These are phyloP conservation scores for Xylaria digitata DNA, from an alignment of 2,329 filamentous ascomycete species.

Conservation along the genomic window DNA sequence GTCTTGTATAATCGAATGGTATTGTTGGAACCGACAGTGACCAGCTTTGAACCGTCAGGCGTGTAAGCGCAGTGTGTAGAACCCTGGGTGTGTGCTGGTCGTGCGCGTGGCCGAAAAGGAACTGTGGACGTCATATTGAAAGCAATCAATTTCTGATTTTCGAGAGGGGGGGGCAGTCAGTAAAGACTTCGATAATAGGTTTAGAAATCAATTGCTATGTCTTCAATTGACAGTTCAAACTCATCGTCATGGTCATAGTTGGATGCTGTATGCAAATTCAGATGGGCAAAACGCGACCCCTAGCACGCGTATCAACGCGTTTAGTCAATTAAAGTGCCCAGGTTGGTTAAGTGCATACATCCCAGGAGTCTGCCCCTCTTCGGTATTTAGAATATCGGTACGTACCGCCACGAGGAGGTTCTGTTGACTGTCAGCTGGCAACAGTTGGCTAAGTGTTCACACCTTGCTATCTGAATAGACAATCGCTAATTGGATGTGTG, in stretches of 20 bases:
- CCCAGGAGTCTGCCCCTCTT: conserved; percentile 16
- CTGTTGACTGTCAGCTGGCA: not conserved
- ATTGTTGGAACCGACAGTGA: conserved; percentile 94
- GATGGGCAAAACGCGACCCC: conserved; percentile 29
- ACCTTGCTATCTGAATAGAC: no score
- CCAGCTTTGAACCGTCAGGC: conserved; percentile 83
- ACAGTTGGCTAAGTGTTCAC: not conserved
- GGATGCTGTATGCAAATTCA: conserved; percentile 16
- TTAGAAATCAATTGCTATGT: conserved; percentile 13
- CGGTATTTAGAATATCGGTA: not conserved
- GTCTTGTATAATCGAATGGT: conserved; percentile 93
- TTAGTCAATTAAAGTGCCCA: conserved; percentile 38
- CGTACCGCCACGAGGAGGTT: not conserved
- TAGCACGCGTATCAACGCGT: conserved; percentile 33
- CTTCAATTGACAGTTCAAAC: conserved; percentile 5
- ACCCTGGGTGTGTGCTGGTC: conserved; percentile 84
- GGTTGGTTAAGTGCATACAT: not conserved
- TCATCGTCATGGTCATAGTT: conserved; percentile 4
- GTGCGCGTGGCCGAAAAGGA: conserved; percentile 65
- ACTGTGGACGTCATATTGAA: conserved; percentile 54
- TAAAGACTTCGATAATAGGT: not conserved
- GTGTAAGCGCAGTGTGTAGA: conserved; percentile 90
- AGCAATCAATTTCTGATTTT: not conserved
- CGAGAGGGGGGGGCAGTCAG: not conserved
- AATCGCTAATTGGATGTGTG: no score